Evolutionary conservation across 129 eudicot genomes (phyloP).

Genomic region (Flaveria brownii): DNA sequence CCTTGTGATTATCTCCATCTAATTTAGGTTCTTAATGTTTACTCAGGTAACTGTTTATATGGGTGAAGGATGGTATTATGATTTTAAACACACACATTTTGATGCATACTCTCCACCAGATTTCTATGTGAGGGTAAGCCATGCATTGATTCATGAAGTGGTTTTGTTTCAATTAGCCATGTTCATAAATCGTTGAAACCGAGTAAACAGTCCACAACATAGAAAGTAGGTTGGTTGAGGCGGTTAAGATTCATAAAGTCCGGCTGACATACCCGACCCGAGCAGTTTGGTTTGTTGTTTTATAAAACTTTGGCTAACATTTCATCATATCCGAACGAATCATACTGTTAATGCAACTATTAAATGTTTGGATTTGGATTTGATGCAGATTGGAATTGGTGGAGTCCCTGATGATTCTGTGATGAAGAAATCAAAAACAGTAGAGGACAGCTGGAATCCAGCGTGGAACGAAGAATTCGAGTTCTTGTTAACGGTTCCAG

Average conservation of each 20-base stretch:
- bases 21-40: slow-evolving; percentile 18
- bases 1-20: neutral
- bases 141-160: neutral
- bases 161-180: neutral
- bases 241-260: too few species aligned
- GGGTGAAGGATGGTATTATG: slow-evolving; percentile 95
- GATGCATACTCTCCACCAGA: slow-evolving; percentile 92
- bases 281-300: neutral
- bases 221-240: neutral
- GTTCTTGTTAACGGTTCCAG: slow-evolving; percentile 73
- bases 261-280: too few species aligned
- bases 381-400: slow-evolving; percentile 72
- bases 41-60: slow-evolving; percentile 70
- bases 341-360: too few species aligned
- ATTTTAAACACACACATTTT: slow-evolving; percentile 72
- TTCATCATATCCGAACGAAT: too few species aligned
- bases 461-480: slow-evolving; percentile 79
- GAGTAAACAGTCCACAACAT: neutral
- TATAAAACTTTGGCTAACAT: too few species aligned
- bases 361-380: neutral
- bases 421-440: slow-evolving; percentile 74
- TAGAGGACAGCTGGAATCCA: slow-evolving; percentile 86
- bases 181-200: neutral
- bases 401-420: slow-evolving; percentile 65
- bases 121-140: slow-evolving; percentile 78